Percentiles rank a stretch among this genome's conserved stretches.
phyloP scores from a whole-genome alignment of 805 yeast genomes.

The Starmerella potacharoeniae region DNA sequence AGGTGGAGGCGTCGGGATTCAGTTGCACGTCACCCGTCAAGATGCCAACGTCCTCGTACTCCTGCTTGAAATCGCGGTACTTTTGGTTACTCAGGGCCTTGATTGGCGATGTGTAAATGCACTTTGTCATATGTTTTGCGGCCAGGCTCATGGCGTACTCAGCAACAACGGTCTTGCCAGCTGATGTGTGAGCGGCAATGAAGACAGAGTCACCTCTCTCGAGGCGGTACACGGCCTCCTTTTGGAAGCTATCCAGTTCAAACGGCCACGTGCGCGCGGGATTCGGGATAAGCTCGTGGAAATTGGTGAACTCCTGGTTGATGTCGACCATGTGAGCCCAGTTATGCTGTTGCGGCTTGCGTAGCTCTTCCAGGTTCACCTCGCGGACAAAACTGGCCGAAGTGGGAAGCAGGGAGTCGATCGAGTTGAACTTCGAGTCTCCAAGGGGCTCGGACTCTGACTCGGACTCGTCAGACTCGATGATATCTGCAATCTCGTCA shows the following conservation, averaged over 20 bases:
- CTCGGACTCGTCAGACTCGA: slow-evolving; percentile 7
- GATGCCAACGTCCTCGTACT: slow-evolving; percentile 80
- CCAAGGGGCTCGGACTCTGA: slow-evolving; percentile 5
- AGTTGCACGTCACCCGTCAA: slow-evolving; percentile 97
- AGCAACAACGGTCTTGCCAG: slow-evolving; percentile 97
- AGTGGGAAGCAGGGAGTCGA: slow-evolving; percentile 41
- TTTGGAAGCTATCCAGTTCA: slow-evolving; percentile 86
- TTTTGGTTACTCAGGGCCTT: slow-evolving; percentile 85
- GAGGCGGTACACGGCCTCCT: slow-evolving; percentile 90
- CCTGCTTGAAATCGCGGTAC: slow-evolving; percentile 73
- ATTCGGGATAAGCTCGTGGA: slow-evolving; percentile 77
- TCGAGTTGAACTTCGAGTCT: slow-evolving; percentile 20
- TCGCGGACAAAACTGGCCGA: slow-evolving; percentile 39
- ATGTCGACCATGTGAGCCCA: slow-evolving; percentile 97
- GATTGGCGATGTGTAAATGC: slow-evolving; percentile 92
- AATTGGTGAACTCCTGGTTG: slow-evolving; percentile 71
- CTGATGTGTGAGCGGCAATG: slow-evolving; percentile 98
- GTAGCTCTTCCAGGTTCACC: background rate
- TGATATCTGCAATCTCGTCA: slow-evolving; percentile 4
- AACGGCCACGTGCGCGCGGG: slow-evolving; percentile 95
- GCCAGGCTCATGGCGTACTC: slow-evolving; percentile 98
- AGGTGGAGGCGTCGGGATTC: slow-evolving; percentile 89
- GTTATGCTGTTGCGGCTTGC: slow-evolving; percentile 35
- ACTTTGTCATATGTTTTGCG: slow-evolving; percentile 86
- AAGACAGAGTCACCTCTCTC: slow-evolving; percentile 98